phyloP scores from a whole-genome alignment of 805 yeast species.

The Saccharomycopsis babjevae region DNA sequence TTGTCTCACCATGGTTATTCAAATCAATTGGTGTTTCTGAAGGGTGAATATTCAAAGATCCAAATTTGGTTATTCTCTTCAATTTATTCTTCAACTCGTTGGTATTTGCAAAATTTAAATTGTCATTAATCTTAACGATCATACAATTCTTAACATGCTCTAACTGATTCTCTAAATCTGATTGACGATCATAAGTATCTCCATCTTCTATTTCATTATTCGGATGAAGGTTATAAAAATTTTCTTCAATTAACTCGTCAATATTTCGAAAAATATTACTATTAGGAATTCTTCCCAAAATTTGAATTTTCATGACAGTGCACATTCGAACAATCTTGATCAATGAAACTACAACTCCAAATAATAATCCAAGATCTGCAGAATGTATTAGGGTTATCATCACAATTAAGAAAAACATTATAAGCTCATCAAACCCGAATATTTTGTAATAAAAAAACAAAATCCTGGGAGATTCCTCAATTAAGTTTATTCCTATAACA shows the following conservation, averaged over 20 bases:
- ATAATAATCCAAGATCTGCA: constrained; percentile 30
- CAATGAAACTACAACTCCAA: constrained; percentile 30
- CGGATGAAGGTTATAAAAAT: constrained; percentile 13
- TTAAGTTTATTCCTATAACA: constrained; percentile 32
- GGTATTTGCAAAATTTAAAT: constrained; percentile 78
- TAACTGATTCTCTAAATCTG: constrained; percentile 19
- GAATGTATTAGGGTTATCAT: constrained; percentile 24
- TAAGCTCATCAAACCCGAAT: constrained; percentile 31
- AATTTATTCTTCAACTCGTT: constrained; percentile 63
- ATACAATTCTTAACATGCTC: constrained; percentile 59
- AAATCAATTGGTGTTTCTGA: constrained; percentile 26
- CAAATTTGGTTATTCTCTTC: constrained; percentile 63
- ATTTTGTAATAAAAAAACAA: constrained; percentile 33
- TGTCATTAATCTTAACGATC: constrained; percentile 77
- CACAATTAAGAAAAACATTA: constrained; percentile 20
- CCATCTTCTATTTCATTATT: neutral
- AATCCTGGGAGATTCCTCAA: constrained; percentile 37
- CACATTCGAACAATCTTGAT: constrained; percentile 31
- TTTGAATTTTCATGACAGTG: constrained; percentile 34
- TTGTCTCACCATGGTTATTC: neutral
- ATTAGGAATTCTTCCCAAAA: constrained; percentile 30
- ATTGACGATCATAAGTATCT: neutral
- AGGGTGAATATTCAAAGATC: constrained; percentile 68
- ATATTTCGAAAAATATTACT: constrained; percentile 29
- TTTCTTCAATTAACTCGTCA: constrained; percentile 24